Conservation (phyloP, 2,329 filamentous ascomycete genomes). For the Samsoniella hepiali region DNA sequence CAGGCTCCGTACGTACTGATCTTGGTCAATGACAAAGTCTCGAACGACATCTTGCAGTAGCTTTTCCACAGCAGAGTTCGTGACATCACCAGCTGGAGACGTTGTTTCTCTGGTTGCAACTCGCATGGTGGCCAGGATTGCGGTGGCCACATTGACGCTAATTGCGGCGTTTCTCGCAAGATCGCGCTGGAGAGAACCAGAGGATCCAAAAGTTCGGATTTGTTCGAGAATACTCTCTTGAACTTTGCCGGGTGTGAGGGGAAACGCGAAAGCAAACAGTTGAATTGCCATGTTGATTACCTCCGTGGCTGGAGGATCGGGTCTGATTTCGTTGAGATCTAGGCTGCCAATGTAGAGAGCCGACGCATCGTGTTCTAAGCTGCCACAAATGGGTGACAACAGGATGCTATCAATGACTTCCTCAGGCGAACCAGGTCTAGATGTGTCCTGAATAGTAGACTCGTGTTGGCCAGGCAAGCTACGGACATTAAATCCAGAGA, state of each 20-base stretch:
- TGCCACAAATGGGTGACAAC: slow-evolving; percentile 72
- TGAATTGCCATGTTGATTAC: slow-evolving; percentile 94
- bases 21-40: slow-evolving; percentile 74
- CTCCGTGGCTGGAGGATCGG: slow-evolving; percentile 84
- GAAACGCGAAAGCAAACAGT: slow-evolving; percentile 86
- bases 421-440: slow-evolving; percentile 59
- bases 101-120: slow-evolving; percentile 79
- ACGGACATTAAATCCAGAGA: slow-evolving; percentile 71
- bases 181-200: slow-evolving; percentile 76
- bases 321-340: slow-evolving; percentile 45
- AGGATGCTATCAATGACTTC: slow-evolving; percentile 60
- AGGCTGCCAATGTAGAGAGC: slow-evolving; percentile 62
- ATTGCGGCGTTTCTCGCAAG: slow-evolving; percentile 87
- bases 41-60: slow-evolving; percentile 72
- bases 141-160: slow-evolving; percentile 82
- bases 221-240: slow-evolving; percentile 97
- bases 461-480: slow-evolving; percentile 68
- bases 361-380: slow-evolving; percentile 85
- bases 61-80: slow-evolving; percentile 73
- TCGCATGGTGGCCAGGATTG: slow-evolving; percentile 74
- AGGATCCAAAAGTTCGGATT: slow-evolving; percentile 82
- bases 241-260: slow-evolving; percentile 83
- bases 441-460: slow-evolving; percentile 39
- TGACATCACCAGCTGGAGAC: slow-evolving; percentile 69
- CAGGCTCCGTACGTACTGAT: slow-evolving; percentile 80